Conservation (phyloP, 2,329 filamentous ascomycete species). For the Madurella mycetomatis region DNA sequence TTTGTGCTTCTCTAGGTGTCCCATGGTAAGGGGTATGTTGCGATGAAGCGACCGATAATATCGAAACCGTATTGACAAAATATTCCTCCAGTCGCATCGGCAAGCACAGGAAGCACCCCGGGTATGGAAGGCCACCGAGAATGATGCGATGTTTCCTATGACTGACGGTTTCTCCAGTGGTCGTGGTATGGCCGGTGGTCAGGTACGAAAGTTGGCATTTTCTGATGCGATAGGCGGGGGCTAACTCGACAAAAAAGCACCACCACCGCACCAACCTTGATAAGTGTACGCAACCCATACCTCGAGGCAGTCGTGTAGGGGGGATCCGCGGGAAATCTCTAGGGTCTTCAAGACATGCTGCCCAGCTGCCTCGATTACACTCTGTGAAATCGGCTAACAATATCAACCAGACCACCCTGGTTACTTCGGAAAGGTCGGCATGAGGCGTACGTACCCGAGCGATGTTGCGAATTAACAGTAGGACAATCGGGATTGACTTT, state of each 20-base stretch:
- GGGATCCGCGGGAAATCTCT: not conserved
- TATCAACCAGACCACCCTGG: slow-evolving; percentile 75
- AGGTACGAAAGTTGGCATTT: slow-evolving; percentile 36
- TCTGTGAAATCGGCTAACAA: slow-evolving; percentile 49
- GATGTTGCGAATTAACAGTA: not conserved
- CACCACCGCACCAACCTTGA: slow-evolving; percentile 84
- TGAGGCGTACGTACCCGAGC: slow-evolving; percentile 48
- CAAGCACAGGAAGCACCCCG: slow-evolving; percentile 93
- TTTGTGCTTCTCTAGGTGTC: slow-evolving; percentile 65
- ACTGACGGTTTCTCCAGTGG: slow-evolving; percentile 40
- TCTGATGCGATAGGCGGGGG: slow-evolving; percentile 9
- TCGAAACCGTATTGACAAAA: slow-evolving; percentile 21
- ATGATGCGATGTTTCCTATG: not conserved
- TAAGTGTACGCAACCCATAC: slow-evolving; percentile 62
- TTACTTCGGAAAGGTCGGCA: slow-evolving; percentile 98
- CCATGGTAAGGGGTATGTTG: slow-evolving; percentile 73
- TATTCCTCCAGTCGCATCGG: slow-evolving; percentile 63
- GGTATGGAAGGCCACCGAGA: not conserved
- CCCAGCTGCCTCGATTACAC: slow-evolving; percentile 58
- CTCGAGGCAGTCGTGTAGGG: slow-evolving; percentile 6
- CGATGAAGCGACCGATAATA: slow-evolving; percentile 18
- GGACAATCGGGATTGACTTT: slow-evolving; percentile 7
- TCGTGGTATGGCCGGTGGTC: slow-evolving; percentile 93
- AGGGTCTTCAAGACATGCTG: slow-evolving; percentile 3
- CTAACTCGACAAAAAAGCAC: slow-evolving; percentile 49